phyloP scores from a whole-genome alignment of 2,329 filamentous ascomycete species.

The Rachicladosporium sp. region DNA sequence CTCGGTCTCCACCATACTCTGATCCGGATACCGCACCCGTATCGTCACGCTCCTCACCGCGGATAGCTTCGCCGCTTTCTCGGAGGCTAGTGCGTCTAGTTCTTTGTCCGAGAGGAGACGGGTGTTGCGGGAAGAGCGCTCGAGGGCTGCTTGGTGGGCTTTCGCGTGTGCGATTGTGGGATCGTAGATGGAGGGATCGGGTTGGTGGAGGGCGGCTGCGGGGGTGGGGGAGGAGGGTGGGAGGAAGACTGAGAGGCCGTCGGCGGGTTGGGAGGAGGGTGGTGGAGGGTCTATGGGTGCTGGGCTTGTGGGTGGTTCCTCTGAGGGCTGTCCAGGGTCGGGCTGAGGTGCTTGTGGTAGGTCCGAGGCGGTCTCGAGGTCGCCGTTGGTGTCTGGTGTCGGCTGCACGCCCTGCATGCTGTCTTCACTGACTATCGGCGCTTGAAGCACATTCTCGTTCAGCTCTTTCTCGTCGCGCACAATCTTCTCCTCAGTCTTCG shows the following conservation, averaged over 20 bases:
- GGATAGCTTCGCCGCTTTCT: conserved; percentile 52
- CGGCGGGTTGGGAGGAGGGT: conserved; percentile 5
- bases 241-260: conserved; percentile 47
- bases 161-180: conserved; percentile 66
- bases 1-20: conserved; percentile 62
- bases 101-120: conserved; percentile 75
- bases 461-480: conserved; percentile 17
- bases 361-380: too few relatives aligned
- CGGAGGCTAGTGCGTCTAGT: conserved; percentile 55
- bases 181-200: conserved; percentile 63
- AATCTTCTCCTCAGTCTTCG: conserved; percentile 4
- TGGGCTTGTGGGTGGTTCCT: neutral
- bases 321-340: too few relatives aligned
- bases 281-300: conserved; percentile 20
- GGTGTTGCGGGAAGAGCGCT: conserved; percentile 53
- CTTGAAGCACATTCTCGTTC: conserved; percentile 9
- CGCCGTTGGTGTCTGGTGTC: neutral
- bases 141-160: conserved; percentile 57
- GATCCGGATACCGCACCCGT: conserved; percentile 79
- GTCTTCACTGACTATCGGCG: conserved; percentile 13
- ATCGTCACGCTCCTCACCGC: conserved; percentile 58
- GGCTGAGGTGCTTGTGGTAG: conserved; percentile 8
- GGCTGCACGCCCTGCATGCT: conserved; percentile 11
- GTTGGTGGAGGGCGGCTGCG: conserved; percentile 52
- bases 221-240: conserved; percentile 66